These are phyloP conservation scores for Talaromyces adpressus DNA, from an alignment of 495 filamentous ascomycete genomes.

Conservation along the genomic window DNA sequence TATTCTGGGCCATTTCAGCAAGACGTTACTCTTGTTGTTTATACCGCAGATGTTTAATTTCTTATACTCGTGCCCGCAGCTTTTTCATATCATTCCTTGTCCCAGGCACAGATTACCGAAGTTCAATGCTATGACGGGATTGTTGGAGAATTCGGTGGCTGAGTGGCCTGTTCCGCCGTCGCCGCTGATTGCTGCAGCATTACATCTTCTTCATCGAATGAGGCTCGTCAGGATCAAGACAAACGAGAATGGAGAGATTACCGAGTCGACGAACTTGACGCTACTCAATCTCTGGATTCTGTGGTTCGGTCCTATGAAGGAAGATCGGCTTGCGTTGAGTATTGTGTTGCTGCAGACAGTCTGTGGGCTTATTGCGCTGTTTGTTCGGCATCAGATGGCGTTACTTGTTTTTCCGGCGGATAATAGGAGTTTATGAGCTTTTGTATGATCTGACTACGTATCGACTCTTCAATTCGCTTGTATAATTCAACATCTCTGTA, in stretches of 20 bases:
- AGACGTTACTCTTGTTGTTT: constrained; percentile 86
- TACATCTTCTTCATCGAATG: constrained; percentile 59
- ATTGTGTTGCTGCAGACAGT: constrained; percentile 66
- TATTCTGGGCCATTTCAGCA: constrained; percentile 95
- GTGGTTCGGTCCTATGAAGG: constrained; percentile 86
- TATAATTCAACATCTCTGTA: not conserved
- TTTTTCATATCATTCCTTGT: constrained; percentile 84
- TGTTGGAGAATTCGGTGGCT: constrained; percentile 78
- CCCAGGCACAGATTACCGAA: constrained; percentile 84
- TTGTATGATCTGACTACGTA: constrained; percentile 13
- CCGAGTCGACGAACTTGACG: constrained; percentile 84
- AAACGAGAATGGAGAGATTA: constrained; percentile 61
- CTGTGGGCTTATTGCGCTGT: constrained; percentile 72
- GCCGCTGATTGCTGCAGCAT: constrained; percentile 44
- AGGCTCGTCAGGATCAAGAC: constrained; percentile 56
- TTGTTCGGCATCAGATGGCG: constrained; percentile 78
- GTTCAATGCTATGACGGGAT: constrained; percentile 75
- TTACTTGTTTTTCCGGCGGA: constrained; percentile 79
- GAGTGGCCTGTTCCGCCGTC: constrained; percentile 69
- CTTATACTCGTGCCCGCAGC: constrained; percentile 82
- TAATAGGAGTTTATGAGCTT: constrained; percentile 47
- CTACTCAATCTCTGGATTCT: constrained; percentile 94
- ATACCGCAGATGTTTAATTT: constrained; percentile 97
- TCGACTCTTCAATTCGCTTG: not conserved
- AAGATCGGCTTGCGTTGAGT: constrained; percentile 73